phyloP scores from a whole-genome alignment of 2,329 filamentous ascomycete genomes.

The Furcasterigmium furcatum region DNA sequence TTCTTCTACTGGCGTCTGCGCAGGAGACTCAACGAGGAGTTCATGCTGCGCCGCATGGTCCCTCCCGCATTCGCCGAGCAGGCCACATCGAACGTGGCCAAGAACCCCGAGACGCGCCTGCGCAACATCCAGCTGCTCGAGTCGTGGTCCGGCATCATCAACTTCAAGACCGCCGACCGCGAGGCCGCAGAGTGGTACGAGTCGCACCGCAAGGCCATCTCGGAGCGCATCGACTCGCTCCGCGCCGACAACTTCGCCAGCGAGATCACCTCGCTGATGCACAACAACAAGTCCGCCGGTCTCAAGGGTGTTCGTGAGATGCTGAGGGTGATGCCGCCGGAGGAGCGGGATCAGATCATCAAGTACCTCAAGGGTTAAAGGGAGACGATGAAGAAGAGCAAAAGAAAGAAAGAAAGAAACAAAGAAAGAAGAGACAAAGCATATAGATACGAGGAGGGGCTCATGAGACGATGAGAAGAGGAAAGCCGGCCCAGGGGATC shows the following conservation, averaged over 20 bases:
- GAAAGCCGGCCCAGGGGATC: too few relatives aligned
- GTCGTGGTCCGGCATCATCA: constrained; percentile 76
- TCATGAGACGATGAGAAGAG: too few relatives aligned
- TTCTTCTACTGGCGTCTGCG: constrained; percentile 99
- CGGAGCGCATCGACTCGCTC: constrained; percentile 79
- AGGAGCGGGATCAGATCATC: constrained; percentile 82
- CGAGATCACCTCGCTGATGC: constrained; percentile 43
- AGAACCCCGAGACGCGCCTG: constrained; percentile 53
- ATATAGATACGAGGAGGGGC: too few relatives aligned
- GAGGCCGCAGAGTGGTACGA: constrained; percentile 94
- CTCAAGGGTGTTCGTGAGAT: constrained; percentile 86
- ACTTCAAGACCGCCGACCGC: constrained; percentile 77
- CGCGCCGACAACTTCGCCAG: constrained; percentile 65
- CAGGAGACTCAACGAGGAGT: constrained; percentile 94
- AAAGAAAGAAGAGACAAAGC: too few relatives aligned
- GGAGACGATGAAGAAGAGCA: neutral
- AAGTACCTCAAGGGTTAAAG: constrained; percentile 47
- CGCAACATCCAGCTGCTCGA: constrained; percentile 72
- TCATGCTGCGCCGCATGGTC: constrained; percentile 87
- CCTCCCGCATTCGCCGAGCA: constrained; percentile 27
- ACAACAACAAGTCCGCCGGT: constrained; percentile 57
- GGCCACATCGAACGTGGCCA: constrained; percentile 29
- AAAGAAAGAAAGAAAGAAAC: constrained; percentile 3
- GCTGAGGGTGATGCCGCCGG: constrained; percentile 80
- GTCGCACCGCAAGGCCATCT: constrained; percentile 80